phyloP scores from a whole-genome alignment of 768 basidiomycete species.

The Phanerochaete carnosa region DNA sequence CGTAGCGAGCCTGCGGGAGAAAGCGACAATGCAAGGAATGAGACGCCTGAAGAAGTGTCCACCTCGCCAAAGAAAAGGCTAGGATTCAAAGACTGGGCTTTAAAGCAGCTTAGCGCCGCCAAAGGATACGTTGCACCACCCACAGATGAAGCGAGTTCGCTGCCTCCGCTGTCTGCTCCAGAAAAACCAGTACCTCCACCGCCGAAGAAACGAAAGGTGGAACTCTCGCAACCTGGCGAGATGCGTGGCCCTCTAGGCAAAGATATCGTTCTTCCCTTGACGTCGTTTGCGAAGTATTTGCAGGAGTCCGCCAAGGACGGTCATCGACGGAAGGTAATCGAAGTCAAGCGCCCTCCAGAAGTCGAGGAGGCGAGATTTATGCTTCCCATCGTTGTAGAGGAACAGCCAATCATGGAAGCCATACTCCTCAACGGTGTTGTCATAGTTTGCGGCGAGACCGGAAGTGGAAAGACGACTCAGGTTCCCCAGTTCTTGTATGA shows the following conservation, averaged over 20 bases:
- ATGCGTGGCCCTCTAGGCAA: conserved; percentile 83
- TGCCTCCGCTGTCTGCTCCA: conserved; percentile 3
- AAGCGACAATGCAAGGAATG: conserved; percentile 15
- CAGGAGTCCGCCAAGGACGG: conserved; percentile 16
- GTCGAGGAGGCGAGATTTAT: conserved; percentile 75
- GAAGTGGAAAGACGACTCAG: conserved; percentile 98
- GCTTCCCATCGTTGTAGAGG: conserved; percentile 89
- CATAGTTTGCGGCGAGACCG: conserved; percentile 91
- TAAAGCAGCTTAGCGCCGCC: conserved; percentile 62
- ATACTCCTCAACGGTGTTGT: conserved; percentile 84
- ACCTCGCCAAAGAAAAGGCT: conserved; percentile 35
- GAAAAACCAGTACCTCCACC: conserved; percentile 12
- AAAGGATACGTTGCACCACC: conserved; percentile 37
- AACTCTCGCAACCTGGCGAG: conserved; percentile 26
- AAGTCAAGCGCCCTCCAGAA: conserved; percentile 61
- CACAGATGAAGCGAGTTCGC: not conserved
- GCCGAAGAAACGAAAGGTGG: conserved; percentile 49
- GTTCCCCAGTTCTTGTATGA: conserved; percentile 98
- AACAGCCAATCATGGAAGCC: conserved; percentile 92
- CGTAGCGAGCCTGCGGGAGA: conserved; percentile 16
- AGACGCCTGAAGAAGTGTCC: conserved; percentile 14
- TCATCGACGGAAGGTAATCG: conserved; percentile 36
- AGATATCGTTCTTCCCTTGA: conserved; percentile 61
- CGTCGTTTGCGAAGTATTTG: conserved; percentile 57
- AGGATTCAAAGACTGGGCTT: conserved; percentile 89